Conservation (phyloP, 1,139 yeast species). For the Arxiozyma telluris region DNA sequence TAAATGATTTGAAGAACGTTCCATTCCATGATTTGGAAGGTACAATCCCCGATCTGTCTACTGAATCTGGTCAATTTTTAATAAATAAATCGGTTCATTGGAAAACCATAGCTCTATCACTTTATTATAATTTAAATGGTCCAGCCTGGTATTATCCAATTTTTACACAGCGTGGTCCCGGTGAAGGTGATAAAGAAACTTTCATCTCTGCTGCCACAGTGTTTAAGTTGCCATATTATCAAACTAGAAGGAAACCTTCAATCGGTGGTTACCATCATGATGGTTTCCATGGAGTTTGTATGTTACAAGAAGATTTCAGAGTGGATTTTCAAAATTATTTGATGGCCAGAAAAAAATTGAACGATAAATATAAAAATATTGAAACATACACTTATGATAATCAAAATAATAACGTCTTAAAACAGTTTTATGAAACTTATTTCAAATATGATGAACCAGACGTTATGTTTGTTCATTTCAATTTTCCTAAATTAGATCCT, state of each 20-base stretch:
- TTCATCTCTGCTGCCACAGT: constrained; percentile 73
- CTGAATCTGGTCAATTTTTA: constrained; percentile 77
- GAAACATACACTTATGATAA: neutral
- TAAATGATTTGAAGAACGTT: constrained; percentile 28
- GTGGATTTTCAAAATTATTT: constrained; percentile 22
- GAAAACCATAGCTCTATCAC: constrained; percentile 55
- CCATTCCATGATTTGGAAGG: constrained; percentile 64
- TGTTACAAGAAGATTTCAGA: constrained; percentile 27
- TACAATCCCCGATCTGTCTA: constrained; percentile 69
- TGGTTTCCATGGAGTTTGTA: constrained; percentile 26
- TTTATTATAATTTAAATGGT: constrained; percentile 73
- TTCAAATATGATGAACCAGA: neutral
- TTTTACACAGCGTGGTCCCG: constrained; percentile 73
- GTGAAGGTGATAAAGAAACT: constrained; percentile 90
- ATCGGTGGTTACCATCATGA: constrained; percentile 21
- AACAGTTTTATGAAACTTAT: neutral
- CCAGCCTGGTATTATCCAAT: constrained; percentile 75
- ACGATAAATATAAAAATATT: constrained; percentile 7
- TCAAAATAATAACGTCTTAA: constrained; percentile 11
- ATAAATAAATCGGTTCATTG: constrained; percentile 58
- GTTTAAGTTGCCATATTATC: constrained; percentile 50
- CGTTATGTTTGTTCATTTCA: constrained; percentile 5
- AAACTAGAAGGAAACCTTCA: constrained; percentile 39
- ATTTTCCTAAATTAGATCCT: constrained; percentile 5
- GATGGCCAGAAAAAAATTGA: constrained; percentile 14